Conservation (phyloP, 768 basidiomycete species). For the Phaffia tasmanica region DNA sequence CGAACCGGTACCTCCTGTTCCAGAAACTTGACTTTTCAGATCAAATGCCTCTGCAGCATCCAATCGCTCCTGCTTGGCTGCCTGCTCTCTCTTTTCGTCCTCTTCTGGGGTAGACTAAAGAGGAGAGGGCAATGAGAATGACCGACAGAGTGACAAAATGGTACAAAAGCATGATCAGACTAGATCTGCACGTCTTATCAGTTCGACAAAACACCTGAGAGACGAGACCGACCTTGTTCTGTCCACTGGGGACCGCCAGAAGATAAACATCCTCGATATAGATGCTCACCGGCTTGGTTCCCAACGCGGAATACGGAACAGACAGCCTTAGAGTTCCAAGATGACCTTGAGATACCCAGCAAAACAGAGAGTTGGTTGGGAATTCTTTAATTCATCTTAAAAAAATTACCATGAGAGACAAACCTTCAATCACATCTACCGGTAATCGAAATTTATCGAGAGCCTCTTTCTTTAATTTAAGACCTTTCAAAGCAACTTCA, state of each 20-base stretch:
- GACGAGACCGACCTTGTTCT: conserved; percentile 41
- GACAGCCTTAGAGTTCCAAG: conserved; percentile 34
- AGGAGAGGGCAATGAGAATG: neutral
- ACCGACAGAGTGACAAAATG: neutral
- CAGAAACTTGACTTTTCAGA: conserved; percentile 26
- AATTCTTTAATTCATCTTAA: neutral
- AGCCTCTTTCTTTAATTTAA: conserved; percentile 82
- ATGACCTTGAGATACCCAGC: conserved; percentile 26
- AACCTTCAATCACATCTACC: conserved; percentile 87
- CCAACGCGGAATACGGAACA: conserved; percentile 35
- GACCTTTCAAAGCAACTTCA: conserved; percentile 48
- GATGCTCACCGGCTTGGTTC: conserved; percentile 66
- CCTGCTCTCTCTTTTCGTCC: conserved; percentile 69
- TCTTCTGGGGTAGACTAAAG: conserved; percentile 57
- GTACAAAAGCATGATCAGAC: neutral
- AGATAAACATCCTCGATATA: conserved; percentile 89
- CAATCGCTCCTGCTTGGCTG: conserved; percentile 76
- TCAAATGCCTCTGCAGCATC: conserved; percentile 61
- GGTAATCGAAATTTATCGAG: conserved; percentile 92
- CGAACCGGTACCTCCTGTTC: conserved; percentile 4
- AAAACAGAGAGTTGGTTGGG: neutral
- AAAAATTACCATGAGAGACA: neutral
- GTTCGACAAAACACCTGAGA: neutral
- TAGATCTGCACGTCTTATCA: neutral
- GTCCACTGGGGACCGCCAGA: conserved; percentile 70